phyloP scores from a whole-genome alignment of 2,329 filamentous ascomycete genomes.

The Waltergamsia citrina region DNA sequence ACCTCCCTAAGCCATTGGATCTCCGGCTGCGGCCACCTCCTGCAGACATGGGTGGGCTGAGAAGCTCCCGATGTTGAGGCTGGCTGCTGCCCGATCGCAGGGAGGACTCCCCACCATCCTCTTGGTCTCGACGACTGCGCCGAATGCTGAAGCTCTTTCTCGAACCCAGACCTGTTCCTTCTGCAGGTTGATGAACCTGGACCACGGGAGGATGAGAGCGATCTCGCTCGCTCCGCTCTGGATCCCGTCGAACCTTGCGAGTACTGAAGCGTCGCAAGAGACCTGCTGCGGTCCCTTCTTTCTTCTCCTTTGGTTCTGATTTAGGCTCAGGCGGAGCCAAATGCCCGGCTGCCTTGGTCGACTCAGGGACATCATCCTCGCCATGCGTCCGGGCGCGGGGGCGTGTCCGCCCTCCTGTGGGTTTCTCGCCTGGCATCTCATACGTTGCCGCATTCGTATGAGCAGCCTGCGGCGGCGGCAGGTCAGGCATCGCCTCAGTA shows the following conservation, averaged over 20 bases:
- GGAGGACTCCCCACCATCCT: slow-evolving; percentile 35
- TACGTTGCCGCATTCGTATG: slow-evolving; percentile 80
- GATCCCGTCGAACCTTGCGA: slow-evolving; percentile 57
- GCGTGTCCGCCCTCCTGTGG: slow-evolving; percentile 72
- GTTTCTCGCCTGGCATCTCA: slow-evolving; percentile 82
- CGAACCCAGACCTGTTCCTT: slow-evolving; percentile 48
- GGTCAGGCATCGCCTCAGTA: slow-evolving; percentile 53
- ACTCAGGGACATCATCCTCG: slow-evolving; percentile 79
- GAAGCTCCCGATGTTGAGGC: slow-evolving; percentile 67
- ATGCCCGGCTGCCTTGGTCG: slow-evolving; percentile 15
- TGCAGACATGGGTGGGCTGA: slow-evolving; percentile 61
- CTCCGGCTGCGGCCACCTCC: slow-evolving; percentile 46
- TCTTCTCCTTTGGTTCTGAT: slow-evolving; percentile 56
- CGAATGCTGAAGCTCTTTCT: slow-evolving; percentile 86
- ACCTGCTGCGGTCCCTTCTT: slow-evolving; percentile 79
- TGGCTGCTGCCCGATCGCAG: slow-evolving; percentile 51
- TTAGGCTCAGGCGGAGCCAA: slow-evolving; percentile 41
- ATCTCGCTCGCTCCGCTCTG: slow-evolving; percentile 50
- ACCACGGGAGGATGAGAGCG: slow-evolving; percentile 64
- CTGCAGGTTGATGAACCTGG: slow-evolving; percentile 69
- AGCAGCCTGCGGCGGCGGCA: slow-evolving; percentile 73
- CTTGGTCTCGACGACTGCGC: slow-evolving; percentile 42
- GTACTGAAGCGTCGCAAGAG: slow-evolving; percentile 88
- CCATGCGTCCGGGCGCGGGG: slow-evolving; percentile 88
- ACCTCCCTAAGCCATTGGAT: slow-evolving; percentile 64